phyloP scores from a whole-genome alignment of 495 filamentous ascomycete genomes.

The Penicillium cataractarum region DNA sequence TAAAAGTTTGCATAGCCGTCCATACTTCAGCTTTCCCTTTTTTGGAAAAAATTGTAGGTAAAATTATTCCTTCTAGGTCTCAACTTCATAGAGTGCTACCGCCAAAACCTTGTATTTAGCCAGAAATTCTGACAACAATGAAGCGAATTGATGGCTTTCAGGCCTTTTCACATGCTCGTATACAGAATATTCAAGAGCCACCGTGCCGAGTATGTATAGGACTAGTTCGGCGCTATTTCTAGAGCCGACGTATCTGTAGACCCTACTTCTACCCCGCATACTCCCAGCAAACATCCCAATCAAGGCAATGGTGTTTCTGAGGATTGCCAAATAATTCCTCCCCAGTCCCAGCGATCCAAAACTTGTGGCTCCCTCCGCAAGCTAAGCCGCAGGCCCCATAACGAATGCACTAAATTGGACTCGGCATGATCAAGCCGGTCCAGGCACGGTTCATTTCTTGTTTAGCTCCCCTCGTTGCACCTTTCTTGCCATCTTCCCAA shows the following conservation, averaged over 20 bases:
- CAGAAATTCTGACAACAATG: no score
- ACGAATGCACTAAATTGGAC: no score
- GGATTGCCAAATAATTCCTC: neutral
- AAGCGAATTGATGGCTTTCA: no score
- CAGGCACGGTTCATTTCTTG: neutral
- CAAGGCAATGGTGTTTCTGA: neutral
- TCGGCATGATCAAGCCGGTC: neutral
- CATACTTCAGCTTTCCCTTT: no score
- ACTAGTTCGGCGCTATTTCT: neutral
- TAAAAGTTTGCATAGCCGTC: no score
- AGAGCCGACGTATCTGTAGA: neutral
- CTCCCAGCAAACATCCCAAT: neutral
- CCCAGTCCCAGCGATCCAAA: neutral
- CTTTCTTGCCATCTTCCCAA: neutral
- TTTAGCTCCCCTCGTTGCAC: neutral
- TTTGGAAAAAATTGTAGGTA: no score
- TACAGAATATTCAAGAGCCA: neutral
- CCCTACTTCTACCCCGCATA: neutral
- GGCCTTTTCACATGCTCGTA: neutral
- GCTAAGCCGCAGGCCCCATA: no score
- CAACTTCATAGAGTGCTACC: no score
- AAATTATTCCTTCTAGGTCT: no score
- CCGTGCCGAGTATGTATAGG: neutral
- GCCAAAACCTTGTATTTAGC: no score
- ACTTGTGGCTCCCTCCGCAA: no score